phyloP scores from a whole-genome alignment of 441 rosid species.

The Pelargonium exstipulatum region DNA sequence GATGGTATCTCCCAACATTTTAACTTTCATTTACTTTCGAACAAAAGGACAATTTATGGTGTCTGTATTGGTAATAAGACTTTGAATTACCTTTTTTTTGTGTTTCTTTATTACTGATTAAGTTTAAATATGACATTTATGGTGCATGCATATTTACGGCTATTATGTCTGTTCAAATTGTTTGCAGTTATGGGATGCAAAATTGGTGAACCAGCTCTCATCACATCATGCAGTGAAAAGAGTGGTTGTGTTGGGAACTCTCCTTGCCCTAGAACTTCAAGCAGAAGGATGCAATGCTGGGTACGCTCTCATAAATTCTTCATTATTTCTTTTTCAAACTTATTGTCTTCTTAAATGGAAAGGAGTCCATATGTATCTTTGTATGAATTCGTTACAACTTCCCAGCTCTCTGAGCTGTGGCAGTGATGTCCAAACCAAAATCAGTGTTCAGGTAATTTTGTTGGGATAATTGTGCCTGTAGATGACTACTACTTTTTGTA shows the following conservation, averaged over 20 bases:
- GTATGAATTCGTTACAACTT: not conserved
- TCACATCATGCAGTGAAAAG: constrained; percentile 64
- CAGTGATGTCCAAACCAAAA: not conserved
- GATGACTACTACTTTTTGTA: not conserved
- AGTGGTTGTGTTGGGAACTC: constrained; percentile 77
- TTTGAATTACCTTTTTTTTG: not conserved
- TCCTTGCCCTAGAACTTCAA: constrained; percentile 67
- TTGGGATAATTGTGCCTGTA: not conserved
- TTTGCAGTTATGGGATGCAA: constrained; percentile 77
- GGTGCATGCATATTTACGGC: not conserved
- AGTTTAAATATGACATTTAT: not conserved
- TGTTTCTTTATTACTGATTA: not conserved
- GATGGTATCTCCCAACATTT: not conserved
- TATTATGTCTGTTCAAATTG: constrained; percentile 1
- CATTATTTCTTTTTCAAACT: not conserved
- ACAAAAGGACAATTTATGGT: not conserved
- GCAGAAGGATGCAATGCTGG: constrained; percentile 63
- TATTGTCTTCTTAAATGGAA: too few species aligned
- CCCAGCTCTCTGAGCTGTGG: not conserved
- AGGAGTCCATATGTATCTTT: too few species aligned
- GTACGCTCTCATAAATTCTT: constrained; percentile 35
- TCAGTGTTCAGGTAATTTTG: not conserved
- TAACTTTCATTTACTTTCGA: not conserved
- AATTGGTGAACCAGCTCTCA: constrained; percentile 56
- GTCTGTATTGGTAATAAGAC: not conserved